Base-by-base conservation (phyloP, 2,329 filamentous ascomycete genomes). In the Penicillium sp. region DNA sequence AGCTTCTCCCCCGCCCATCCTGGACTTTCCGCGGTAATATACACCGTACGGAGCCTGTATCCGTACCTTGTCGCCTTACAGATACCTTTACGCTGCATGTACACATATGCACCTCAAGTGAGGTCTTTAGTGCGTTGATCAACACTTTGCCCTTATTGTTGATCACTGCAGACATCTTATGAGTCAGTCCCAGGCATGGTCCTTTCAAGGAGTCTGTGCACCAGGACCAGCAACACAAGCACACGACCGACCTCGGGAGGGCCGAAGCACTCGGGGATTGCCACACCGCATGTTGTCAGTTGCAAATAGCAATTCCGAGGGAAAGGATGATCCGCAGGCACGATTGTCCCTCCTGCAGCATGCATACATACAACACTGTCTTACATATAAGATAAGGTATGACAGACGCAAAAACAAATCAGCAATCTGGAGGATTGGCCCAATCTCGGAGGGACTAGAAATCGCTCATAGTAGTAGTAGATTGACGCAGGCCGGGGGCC, bases 241-340 rank as follows among this genome's bases (percentile, higher is more conserved):
- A 33, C 46, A 49, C 27, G 44, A 49, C 27, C 44, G 9, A 31
- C 31, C 31, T 31, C 31, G 31, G 31, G 27, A 35, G 27, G 44
- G 49, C 14, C 33, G 2, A 27, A 43, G 7, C 19, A 56, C n/a
- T 27, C 36, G 36, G 19, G 4, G 13, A 4, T 43, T 10, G 22
- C 35, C 46, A 64, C 58, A 63, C 60, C 62, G 62, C 60, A 61
- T 44, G 37, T 61, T 56, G 50, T 16, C 33, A 14, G 49, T 47
- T 40, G 39, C 43, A 52, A 55, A 43, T 31, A 60, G 49, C 31
- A 53, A 47, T 55, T 37, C 56, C 53, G 47, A 57, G 35, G 35
- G 4, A 35, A 39, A 16, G 19, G 47, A 19, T 49, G 49, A 50
- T 60, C 31, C 19, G 44, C 54, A 56, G 35, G 58, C 36, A 49